Evolutionary conservation across 1,284 basidiomycete species (phyloP).

Genomic region (Cryptococcus sp.): DNA sequence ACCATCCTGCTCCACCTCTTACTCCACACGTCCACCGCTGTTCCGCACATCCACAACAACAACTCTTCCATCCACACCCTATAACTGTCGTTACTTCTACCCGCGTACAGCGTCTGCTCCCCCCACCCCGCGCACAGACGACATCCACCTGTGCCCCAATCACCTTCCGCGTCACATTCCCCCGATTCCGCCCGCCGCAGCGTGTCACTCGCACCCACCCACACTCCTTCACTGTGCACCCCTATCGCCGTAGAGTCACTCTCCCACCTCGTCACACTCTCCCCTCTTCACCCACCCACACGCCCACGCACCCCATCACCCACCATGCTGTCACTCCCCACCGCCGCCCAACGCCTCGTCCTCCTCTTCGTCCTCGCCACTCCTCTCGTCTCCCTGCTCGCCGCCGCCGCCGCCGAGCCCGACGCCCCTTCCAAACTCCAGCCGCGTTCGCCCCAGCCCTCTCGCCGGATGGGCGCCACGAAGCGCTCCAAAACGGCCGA

Average conservation of each 20-base stretch:
- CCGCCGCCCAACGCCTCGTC: constrained; percentile 13
- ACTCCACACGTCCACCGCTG: background rate
- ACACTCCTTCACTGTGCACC: too few species aligned
- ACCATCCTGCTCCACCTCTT: too few species aligned
- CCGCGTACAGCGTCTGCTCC: too few species aligned
- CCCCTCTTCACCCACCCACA: background rate
- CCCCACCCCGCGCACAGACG: too few species aligned
- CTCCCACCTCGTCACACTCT: background rate
- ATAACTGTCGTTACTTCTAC: too few species aligned
- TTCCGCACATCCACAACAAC: constrained; percentile 6
- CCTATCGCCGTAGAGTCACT: too few species aligned
- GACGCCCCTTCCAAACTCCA: constrained; percentile 34
- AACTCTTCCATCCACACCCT: background rate
- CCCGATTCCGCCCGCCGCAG: too few species aligned
- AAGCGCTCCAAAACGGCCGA: constrained; percentile 34
- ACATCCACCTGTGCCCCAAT: too few species aligned
- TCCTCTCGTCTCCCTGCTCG: constrained; percentile 21
- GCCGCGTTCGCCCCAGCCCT: constrained; percentile 36
- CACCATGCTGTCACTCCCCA: background rate
- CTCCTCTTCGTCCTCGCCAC: constrained; percentile 30
- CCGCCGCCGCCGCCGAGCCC: constrained; percentile 9
- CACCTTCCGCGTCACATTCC: too few species aligned
- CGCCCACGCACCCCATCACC: background rate
- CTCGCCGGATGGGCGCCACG: constrained; percentile 42
- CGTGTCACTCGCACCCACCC: too few species aligned